Conservation (phyloP, 345 rosid species). For the Jatropha curcas region DNA sequence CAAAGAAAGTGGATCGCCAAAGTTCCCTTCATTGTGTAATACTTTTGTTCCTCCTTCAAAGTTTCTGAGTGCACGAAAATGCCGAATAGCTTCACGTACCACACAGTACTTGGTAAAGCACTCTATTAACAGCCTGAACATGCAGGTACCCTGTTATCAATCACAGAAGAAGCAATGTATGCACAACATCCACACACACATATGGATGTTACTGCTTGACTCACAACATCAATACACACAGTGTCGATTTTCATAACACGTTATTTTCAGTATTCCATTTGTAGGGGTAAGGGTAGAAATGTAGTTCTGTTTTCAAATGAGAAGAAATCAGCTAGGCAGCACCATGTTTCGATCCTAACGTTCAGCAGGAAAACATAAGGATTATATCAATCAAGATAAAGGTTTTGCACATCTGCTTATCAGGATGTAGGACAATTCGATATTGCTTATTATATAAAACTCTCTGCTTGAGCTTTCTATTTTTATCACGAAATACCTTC, state of each 20-base stretch:
- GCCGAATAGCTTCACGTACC: constrained; percentile 87
- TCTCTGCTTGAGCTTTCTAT: no score
- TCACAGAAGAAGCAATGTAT: constrained; percentile 11
- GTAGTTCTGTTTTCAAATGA: neutral
- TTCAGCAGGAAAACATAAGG: no score
- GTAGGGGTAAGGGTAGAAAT: neutral
- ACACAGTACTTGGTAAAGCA: constrained; percentile 91
- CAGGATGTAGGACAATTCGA: no score
- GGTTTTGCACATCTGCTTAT: no score
- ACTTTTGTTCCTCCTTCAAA: constrained; percentile 79
- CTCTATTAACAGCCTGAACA: constrained; percentile 84
- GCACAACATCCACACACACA: no score
- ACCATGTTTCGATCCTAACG: no score
- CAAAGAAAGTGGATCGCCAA: constrained; percentile 92
- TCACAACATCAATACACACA: neutral
- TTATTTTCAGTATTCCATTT: neutral
- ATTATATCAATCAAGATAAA: no score
- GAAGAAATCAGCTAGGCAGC: neutral
- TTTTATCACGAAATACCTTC: no score
- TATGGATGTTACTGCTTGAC: constrained; percentile 2
- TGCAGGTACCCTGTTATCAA: constrained; percentile 22
- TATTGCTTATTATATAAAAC: no score
- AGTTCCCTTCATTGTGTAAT: constrained; percentile 72
- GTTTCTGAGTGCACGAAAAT: constrained; percentile 80
- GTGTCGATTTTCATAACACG: neutral